Evolutionary conservation across 768 basidiomycete species (phyloP), one percentile per base, ranked within the genome.

Genomic region (Xerocomellus dryophilus): DNA sequence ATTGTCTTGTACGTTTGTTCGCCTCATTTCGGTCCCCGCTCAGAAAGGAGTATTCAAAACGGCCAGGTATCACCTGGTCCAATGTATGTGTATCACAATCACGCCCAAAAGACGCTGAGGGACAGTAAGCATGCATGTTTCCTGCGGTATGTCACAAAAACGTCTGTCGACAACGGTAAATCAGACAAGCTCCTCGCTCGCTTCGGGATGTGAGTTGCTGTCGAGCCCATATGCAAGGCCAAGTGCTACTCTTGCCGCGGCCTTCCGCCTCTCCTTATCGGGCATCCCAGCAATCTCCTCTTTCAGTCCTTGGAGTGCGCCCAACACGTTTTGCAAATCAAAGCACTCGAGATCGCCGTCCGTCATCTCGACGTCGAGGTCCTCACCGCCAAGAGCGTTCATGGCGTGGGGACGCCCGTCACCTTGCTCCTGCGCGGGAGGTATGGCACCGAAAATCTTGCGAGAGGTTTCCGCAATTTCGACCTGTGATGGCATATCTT

Each of bases 171-270:
- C 31, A 14, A 10, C 4, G 25, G 23, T 31, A 42, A 29, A 40
- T 66, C 46, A 64, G 15, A 40, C 51, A 42, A 35, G 35, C 18
- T 54, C 51, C 31, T 57, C 41, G 18, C 14, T 39, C 34, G 21
- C 51, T 36, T 43, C 52, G 5, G 57, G 34, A 49, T 53, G 35
- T 32, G 36, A 20, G 32, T 57, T 20, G 21, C 45, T 20, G 40
- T 54, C 54, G 4, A 90, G 70, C 3, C 87, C 88, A 67, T 88
- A 86, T 7, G 85, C 87, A 47, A 91, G 69, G 1, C 86, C 86
- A 0, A 91, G 72, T 21, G 89, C 87, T 20, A 88, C 86, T 43
- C 75, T 74, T 8, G 89, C 89, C 0, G 89, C 89, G 23, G 87
- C 83, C 61, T 74, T 80, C 60, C 85, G 74, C 58, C 82, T 74